Percentiles rank a stretch among this genome's conserved stretches.
These are phyloP conservation scores for Cladophialophora psammophila DNA, from an alignment of 2,329 filamentous ascomycete species.

Conservation along the genomic window DNA sequence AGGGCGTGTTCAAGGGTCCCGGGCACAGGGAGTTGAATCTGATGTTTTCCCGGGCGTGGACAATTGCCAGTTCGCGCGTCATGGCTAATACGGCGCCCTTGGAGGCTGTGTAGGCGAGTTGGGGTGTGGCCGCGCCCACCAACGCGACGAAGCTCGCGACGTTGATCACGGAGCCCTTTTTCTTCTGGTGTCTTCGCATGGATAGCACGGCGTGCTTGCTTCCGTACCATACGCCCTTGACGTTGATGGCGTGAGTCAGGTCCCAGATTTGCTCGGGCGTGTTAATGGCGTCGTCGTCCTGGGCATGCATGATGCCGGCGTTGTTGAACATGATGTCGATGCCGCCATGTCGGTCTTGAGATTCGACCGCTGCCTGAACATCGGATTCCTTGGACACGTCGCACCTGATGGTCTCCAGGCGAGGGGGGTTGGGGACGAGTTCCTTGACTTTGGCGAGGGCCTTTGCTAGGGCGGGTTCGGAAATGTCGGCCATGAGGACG, in stretches of 20 bases:
- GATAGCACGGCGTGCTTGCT: constrained; percentile 89
- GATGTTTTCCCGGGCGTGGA: constrained; percentile 87
- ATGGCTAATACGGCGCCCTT: constrained; percentile 92
- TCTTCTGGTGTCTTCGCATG: constrained; percentile 81
- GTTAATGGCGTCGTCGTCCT: constrained; percentile 79
- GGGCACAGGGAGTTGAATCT: constrained; percentile 92
- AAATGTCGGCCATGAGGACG: constrained; percentile 86
- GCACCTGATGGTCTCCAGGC: constrained; percentile 60
- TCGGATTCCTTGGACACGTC: constrained; percentile 88
- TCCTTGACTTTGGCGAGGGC: constrained; percentile 77
- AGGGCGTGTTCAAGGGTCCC: constrained; percentile 87
- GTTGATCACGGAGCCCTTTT: constrained; percentile 62
- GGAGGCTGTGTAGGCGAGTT: constrained; percentile 81
- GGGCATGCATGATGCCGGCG: constrained; percentile 92
- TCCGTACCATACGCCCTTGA: constrained; percentile 98
- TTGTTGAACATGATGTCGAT: constrained; percentile 97
- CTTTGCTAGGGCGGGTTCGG: constrained; percentile 76
- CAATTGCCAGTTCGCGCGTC: constrained; percentile 86
- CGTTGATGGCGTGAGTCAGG: constrained; percentile 90
- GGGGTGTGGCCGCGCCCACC: constrained; percentile 41
- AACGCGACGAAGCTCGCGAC: constrained; percentile 41
- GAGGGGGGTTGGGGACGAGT: constrained; percentile 67
- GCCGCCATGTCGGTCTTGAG: constrained; percentile 83
- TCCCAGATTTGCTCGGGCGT: constrained; percentile 94
- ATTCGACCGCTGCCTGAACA: constrained; percentile 75